Conservation (phyloP, 441 rosid species). For the Croton laevigatus region DNA sequence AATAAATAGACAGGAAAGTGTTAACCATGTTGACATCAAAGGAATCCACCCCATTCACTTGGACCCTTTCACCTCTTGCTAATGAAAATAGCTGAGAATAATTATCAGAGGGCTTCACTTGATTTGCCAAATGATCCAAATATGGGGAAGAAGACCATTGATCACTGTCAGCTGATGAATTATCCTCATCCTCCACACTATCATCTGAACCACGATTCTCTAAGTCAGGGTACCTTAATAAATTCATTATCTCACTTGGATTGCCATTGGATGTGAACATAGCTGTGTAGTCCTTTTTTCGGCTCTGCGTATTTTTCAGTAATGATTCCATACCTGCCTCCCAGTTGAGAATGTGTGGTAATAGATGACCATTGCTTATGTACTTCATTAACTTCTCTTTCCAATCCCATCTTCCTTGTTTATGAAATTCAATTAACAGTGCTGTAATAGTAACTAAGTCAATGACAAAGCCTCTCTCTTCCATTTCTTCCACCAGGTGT, state of each 20-base stretch:
- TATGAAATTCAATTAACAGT: constrained; percentile 70
- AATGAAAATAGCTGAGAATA: constrained; percentile 45
- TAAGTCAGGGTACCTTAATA: constrained; percentile 28
- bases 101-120: constrained; percentile 28
- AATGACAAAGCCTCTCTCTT: constrained; percentile 60
- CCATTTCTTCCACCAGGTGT: constrained; percentile 76
- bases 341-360: constrained; percentile 67
- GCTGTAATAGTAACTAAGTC: constrained; percentile 84
- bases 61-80: constrained; percentile 56
- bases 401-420: constrained; percentile 77
- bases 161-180: constrained; percentile 28
- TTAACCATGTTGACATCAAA: constrained; percentile 82
- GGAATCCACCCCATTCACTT: constrained; percentile 38
- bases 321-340: constrained; percentile 60
- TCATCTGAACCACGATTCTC: constrained; percentile 29
- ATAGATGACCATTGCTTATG: constrained; percentile 52
- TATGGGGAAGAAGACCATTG: constrained; percentile 84
- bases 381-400: constrained; percentile 72
- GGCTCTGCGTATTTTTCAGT: constrained; percentile 49
- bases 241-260: constrained; percentile 41
- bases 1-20: constrained; percentile 74
- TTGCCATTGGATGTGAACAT: constrained; percentile 62
- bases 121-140: constrained; percentile 71
- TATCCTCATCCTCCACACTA: constrained; percentile 24
- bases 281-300: constrained; percentile 50